Evolutionary conservation across 164 flowering plant genomes (phyloP), one percentile per base, ranked within the genome.

Genomic region (Piper longum): DNA sequence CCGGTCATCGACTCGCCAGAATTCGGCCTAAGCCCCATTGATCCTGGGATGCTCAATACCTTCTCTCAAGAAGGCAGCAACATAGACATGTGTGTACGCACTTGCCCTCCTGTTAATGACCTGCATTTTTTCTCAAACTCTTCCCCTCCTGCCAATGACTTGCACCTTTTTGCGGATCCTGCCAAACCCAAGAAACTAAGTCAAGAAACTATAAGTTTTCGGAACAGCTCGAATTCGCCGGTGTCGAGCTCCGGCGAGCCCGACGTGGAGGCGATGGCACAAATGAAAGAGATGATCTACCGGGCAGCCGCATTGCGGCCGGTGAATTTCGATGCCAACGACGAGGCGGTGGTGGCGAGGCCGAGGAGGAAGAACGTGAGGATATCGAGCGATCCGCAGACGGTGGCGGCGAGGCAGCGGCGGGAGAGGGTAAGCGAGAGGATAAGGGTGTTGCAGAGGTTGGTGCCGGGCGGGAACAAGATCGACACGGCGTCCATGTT

Each of bases 401-500:
- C 97, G 0, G 97, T 86, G 64, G 97, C 97, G 2, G 99, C 99
- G 57, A 80, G 99, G 77, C 88, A 87, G 60, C 76, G 99, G 71
- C 82, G 99, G 62, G 97, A 95, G 72, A 88, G 85, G 69, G 86
- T 95, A 51, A 88, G 99, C 65, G 96, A 95, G 59, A 83, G 87
- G 52, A 87, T 95, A 64, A 82, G 97, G 72, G 87, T 85, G 69
- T 67, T 95, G 81, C 97, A 91, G 59, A 80, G 74, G 76, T 69
- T 95, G 45, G 96, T 95, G 16, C 99, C 99, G 36, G 96, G 99
- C 51, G 99, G 96, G 14, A 80, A 64, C 72, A 95, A 95, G 78
- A 95, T 95, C 97, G 99, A 95, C 66, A 95, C 99, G 45, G 99
- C 99, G 48, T 81, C 97, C 36, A 95, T 95, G 97, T 97, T 95